Evolutionary conservation across 2,329 filamentous ascomycete species (phyloP).

Genomic region (Lachnellula hyalina): DNA sequence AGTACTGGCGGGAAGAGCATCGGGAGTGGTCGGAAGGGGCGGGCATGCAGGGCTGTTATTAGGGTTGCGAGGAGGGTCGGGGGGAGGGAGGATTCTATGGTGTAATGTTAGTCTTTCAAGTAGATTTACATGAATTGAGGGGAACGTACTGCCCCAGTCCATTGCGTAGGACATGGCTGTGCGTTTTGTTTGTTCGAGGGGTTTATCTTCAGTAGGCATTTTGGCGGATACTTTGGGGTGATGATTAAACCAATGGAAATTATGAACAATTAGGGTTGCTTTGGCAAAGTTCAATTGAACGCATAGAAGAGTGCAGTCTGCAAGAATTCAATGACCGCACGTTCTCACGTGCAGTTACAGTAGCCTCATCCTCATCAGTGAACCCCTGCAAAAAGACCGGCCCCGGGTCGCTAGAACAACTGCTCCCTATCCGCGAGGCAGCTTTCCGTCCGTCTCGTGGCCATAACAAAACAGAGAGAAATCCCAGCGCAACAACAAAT

Average conservation of each 20-base stretch:
- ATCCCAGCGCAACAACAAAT: not conserved
- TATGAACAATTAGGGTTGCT: not conserved
- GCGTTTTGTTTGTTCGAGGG: conserved; percentile 31
- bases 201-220: conserved; percentile 23
- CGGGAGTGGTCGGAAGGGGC: conserved; percentile 60
- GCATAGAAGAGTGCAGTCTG: too few species aligned
- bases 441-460: conserved; percentile 8
- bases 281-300: not conserved
- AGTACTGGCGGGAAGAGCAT: conserved; percentile 64
- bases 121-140: not conserved
- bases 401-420: too few species aligned
- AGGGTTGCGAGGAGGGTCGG: conserved; percentile 61
- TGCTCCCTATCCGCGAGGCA: not conserved
- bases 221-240: not conserved
- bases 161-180: conserved; percentile 40
- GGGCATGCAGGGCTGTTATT: conserved; percentile 59
- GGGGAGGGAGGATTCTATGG: conserved; percentile 56
- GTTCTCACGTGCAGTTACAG: too few species aligned
- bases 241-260: not conserved
- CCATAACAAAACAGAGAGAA: conserved; percentile 8
- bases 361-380: not conserved
- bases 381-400: not conserved
- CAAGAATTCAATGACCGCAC: too few species aligned
- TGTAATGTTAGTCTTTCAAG: conserved; percentile 8
- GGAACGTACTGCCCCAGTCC: conserved; percentile 46